Conservation (phyloP, 2,329 filamentous ascomycete species). For the Epichloe sylvatica region DNA sequence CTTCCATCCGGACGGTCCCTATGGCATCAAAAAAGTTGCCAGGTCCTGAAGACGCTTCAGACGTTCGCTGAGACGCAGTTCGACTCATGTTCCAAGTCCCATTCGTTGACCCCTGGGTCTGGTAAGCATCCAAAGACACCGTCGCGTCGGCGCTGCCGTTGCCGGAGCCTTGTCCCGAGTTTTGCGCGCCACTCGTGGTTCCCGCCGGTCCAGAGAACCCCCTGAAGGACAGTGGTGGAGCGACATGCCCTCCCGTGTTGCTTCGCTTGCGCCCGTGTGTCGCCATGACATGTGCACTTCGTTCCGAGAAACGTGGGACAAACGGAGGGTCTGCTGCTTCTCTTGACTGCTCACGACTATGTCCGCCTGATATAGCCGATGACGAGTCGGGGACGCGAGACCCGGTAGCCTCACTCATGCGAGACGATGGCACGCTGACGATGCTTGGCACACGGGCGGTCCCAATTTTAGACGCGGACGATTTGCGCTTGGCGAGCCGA, state of each 20-base stretch:
- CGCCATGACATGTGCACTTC: constrained; percentile 27
- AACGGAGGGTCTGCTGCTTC: constrained; percentile 58
- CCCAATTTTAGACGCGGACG: constrained; percentile 36
- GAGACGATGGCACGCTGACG: constrained; percentile 23
- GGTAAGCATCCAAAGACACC: constrained; percentile 47
- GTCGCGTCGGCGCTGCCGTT: constrained; percentile 43
- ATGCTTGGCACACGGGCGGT: constrained; percentile 36
- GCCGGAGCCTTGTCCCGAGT: constrained; percentile 41
- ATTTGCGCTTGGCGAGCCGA: constrained; percentile 63
- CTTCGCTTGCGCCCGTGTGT: constrained; percentile 73
- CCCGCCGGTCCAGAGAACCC: constrained; percentile 53
- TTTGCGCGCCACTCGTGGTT: constrained; percentile 26
- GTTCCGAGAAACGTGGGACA: constrained; percentile 55
- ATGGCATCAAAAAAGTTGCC: constrained; percentile 72
- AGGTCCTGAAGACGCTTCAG: constrained; percentile 38
- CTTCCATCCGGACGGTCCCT: constrained; percentile 91
- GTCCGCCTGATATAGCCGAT: constrained; percentile 20
- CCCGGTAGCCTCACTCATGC: constrained; percentile 22
- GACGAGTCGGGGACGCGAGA: constrained; percentile 28
- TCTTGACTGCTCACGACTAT: constrained; percentile 34
- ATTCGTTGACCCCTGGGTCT: constrained; percentile 36
- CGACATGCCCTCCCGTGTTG: constrained; percentile 67
- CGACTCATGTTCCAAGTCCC: constrained; percentile 32
- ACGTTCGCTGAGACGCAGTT: constrained; percentile 35
- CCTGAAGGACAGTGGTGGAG: constrained; percentile 58